Conservation (phyloP, 2,329 filamentous ascomycete genomes). For the Cladosporium sp. region DNA sequence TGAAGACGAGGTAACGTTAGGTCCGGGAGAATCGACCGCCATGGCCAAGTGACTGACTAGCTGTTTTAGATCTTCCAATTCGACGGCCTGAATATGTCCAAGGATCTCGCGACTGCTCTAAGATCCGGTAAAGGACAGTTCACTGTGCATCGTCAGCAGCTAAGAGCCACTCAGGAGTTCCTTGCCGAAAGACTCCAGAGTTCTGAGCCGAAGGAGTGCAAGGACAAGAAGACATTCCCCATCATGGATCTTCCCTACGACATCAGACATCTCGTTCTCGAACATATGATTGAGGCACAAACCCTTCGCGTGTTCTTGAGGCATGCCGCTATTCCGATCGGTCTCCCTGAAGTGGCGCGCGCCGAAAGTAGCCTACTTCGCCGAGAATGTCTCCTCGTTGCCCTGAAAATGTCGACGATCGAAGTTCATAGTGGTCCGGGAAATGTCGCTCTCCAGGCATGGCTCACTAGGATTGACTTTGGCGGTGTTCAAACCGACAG, state of each 20-base stretch:
- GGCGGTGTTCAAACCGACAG: neutral
- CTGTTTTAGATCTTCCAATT: neutral
- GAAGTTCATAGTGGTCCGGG: conserved; percentile 12
- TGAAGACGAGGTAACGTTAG: conserved; percentile 11
- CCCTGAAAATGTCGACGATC: conserved; percentile 11
- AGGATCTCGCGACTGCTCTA: neutral
- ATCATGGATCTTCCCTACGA: conserved; percentile 11
- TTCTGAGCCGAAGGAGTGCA: neutral
- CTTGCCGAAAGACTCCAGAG: neutral
- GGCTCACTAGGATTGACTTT: conserved; percentile 11
- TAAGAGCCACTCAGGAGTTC: neutral
- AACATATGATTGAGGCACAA: neutral
- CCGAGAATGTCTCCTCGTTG: conserved; percentile 4
- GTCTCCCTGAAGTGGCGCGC: conserved; percentile 7
- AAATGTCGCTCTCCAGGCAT: conserved; percentile 9
- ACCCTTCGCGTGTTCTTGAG: conserved; percentile 2
- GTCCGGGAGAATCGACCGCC: neutral
- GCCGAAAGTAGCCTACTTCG: conserved; percentile 6
- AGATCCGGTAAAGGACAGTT: neutral
- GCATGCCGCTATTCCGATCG: neutral
- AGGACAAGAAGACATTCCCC: neutral
- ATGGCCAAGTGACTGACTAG: neutral
- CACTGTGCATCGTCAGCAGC: neutral
- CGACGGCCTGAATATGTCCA: neutral
- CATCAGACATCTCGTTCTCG: conserved; percentile 6